Evolutionary conservation across 495 filamentous ascomycete species (phyloP).

Genomic region (Aspergillus leporis): DNA sequence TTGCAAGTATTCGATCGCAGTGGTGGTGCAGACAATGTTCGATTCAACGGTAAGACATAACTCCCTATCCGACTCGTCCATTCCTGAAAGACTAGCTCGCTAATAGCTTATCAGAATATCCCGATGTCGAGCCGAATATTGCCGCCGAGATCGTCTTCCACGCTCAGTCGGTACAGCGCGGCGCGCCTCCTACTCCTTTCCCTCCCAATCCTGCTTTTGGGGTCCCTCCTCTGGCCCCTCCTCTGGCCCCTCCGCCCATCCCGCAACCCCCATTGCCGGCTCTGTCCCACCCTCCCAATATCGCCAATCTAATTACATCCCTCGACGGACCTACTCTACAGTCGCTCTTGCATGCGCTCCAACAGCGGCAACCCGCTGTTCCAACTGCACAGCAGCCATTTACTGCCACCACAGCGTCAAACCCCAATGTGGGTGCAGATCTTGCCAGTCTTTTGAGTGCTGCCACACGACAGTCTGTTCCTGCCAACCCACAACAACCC

Average conservation of each 20-base stretch:
- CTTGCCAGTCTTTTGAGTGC: slow-evolving; percentile 60
- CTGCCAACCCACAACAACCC: slow-evolving; percentile 35
- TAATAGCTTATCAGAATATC: slow-evolving; percentile 60
- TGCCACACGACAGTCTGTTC: slow-evolving; percentile 42
- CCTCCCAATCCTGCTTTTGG: slow-evolving; percentile 46
- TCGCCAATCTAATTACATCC: slow-evolving; percentile 52
- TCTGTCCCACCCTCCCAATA: slow-evolving; percentile 41
- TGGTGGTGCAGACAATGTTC: slow-evolving; percentile 65
- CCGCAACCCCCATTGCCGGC: slow-evolving; percentile 33
- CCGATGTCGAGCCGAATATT: slow-evolving; percentile 71
- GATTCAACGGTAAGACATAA: slow-evolving; percentile 63
- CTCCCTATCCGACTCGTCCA: background rate
- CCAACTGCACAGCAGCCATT: slow-evolving; percentile 42
- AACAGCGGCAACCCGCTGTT: slow-evolving; percentile 47
- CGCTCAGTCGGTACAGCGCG: slow-evolving; percentile 62
- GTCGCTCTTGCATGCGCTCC: slow-evolving; percentile 63
- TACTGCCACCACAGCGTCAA: slow-evolving; percentile 28
- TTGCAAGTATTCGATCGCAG: slow-evolving; percentile 85
- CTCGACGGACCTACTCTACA: slow-evolving; percentile 73
- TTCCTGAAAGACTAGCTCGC: slow-evolving; percentile 3
- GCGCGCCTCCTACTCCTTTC: slow-evolving; percentile 44
- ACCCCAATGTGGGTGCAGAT: slow-evolving; percentile 46
- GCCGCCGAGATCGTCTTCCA: slow-evolving; percentile 79
- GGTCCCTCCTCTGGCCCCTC: slow-evolving; percentile 37
- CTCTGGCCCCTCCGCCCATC: slow-evolving; percentile 36